Evolutionary conservation across 805 yeast genomes (phyloP).

Genomic region (Teunomyces tritomae): DNA sequence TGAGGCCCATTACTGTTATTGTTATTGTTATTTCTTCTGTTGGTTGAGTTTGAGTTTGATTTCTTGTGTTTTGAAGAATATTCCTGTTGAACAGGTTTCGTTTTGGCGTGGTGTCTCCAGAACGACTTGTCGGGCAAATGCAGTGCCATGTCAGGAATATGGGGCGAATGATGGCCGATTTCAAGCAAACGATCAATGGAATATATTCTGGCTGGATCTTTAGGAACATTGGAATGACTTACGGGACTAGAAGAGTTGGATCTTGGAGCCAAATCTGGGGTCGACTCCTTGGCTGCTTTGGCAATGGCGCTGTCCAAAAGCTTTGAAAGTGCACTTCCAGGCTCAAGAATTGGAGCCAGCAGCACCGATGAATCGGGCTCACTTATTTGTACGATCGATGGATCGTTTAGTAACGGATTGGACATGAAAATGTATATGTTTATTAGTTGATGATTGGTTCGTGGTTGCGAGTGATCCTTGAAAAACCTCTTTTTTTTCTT

Average conservation of each 20-base stretch:
- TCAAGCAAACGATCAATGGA: constrained; percentile 26
- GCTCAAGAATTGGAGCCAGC: constrained; percentile 17
- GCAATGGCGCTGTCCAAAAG: constrained; percentile 46
- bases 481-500: neutral
- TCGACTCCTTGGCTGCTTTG: constrained; percentile 44
- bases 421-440: neutral
- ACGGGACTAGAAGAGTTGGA: constrained; percentile 12
- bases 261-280: constrained; percentile 31
- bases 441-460: neutral
- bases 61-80: constrained; percentile 13
- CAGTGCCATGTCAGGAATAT: constrained; percentile 8
- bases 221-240: neutral
- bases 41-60: constrained; percentile 12
- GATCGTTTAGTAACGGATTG: constrained; percentile 28
- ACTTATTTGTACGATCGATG: constrained; percentile 25
- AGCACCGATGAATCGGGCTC: constrained; percentile 1
- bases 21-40: constrained; percentile 15
- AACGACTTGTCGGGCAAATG: constrained; percentile 47
- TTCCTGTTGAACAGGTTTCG: neutral
- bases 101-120: constrained; percentile 40
- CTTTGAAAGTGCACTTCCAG: constrained; percentile 39
- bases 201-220: constrained; percentile 19
- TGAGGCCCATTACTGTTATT: constrained; percentile 10
- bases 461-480: constrained; percentile 3
- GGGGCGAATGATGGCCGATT: constrained; percentile 33